Conservation (phyloP, 2,329 filamentous ascomycete species). For the Coniochaeta sp. region DNA sequence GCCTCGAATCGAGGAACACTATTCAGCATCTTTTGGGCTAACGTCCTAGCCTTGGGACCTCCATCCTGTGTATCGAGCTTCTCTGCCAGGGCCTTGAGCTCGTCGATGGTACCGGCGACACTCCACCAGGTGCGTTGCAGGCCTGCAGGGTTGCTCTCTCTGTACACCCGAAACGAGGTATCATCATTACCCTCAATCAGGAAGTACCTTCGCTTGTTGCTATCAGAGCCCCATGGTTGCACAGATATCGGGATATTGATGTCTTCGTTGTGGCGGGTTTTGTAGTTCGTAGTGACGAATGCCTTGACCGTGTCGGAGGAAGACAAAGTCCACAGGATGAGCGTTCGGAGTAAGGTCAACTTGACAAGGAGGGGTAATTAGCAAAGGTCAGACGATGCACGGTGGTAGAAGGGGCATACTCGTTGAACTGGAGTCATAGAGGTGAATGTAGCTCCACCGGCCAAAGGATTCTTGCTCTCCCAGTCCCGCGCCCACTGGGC, state of each 20-base stretch:
- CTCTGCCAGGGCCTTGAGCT: slow-evolving; percentile 66
- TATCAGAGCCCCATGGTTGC: slow-evolving; percentile 73
- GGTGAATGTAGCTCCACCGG: slow-evolving; percentile 72
- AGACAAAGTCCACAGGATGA: slow-evolving; percentile 82
- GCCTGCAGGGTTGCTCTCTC: slow-evolving; percentile 79
- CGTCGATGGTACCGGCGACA: slow-evolving; percentile 83
- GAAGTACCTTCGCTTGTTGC: slow-evolving; percentile 88
- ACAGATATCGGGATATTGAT: slow-evolving; percentile 78
- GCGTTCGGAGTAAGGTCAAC: slow-evolving; percentile 75
- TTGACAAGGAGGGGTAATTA: slow-evolving; percentile 28
- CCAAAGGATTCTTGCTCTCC: slow-evolving; percentile 76
- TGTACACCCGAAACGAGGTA: slow-evolving; percentile 87
- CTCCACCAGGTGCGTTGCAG: slow-evolving; percentile 83
- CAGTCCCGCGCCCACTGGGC: slow-evolving; percentile 83
- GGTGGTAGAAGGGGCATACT: slow-evolving; percentile 40
- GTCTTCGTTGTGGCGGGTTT: slow-evolving; percentile 75
- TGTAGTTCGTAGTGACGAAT: slow-evolving; percentile 82
- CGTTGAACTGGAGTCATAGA: slow-evolving; percentile 75
- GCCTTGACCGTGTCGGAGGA: slow-evolving; percentile 77
- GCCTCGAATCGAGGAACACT: slow-evolving; percentile 88
- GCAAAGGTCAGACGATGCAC: neutral
- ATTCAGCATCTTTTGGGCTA: slow-evolving; percentile 69
- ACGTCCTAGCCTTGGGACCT: slow-evolving; percentile 69
- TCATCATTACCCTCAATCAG: slow-evolving; percentile 91
- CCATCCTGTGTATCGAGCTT: slow-evolving; percentile 73